Evolutionary conservation across 768 basidiomycete genomes (phyloP).

Genomic region (Podaxis sp.): DNA sequence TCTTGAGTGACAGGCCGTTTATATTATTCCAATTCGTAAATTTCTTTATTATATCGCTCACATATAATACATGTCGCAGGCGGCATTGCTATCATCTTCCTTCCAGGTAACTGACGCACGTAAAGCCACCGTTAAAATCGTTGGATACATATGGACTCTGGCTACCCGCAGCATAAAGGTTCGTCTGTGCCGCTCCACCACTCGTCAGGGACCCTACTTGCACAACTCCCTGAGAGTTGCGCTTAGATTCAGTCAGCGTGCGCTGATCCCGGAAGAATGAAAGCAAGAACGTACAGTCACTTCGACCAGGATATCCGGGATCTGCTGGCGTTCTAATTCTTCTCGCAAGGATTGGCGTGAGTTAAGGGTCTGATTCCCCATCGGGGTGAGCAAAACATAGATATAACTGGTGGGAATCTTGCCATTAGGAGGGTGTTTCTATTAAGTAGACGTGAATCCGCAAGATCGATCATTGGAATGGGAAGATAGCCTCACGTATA

Average conservation of each 20-base stretch:
- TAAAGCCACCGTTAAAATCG: no score
- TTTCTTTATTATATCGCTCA: no score
- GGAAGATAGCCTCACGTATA: constrained; percentile 21
- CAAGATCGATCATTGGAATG: neutral
- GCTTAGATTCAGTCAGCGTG: neutral
- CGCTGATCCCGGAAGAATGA: neutral
- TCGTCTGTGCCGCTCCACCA: neutral
- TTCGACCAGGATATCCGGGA: constrained; percentile 17
- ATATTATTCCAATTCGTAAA: no score
- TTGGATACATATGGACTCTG: no score
- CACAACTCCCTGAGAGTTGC: neutral
- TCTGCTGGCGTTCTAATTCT: constrained; percentile 17
- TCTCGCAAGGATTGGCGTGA: constrained; percentile 21
- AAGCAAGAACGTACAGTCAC: neutral
- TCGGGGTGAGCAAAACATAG: neutral
- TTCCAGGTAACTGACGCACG: neutral
- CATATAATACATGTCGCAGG: neutral
- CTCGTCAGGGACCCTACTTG: neutral
- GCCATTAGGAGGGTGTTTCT: constrained; percentile 25
- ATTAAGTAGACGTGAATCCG: neutral
- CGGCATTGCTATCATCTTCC: neutral
- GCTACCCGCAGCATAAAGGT: neutral
- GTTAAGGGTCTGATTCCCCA: constrained; percentile 20
- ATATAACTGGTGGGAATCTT: neutral
- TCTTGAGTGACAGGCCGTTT: no score